Evolutionary conservation across 1,284 basidiomycete genomes (phyloP), one percentile per base, ranked within the genome.

Genomic region (Boletus smithii): DNA sequence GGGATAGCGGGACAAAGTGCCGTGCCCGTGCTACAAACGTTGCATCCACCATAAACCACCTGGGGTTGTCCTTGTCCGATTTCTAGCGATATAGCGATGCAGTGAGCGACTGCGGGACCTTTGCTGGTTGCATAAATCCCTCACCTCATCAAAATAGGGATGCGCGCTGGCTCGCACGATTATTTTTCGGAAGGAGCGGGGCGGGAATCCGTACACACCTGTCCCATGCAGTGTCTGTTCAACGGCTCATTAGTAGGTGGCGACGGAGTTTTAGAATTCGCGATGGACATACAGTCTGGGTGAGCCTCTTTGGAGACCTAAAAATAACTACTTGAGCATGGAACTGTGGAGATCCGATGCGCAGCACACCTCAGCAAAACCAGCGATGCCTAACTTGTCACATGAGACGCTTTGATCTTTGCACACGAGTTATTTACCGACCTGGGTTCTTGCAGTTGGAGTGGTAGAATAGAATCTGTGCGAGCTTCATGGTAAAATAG

Each of bases 1-100:
- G 69, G 3, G 84, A 75, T 5, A 97, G 73, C 1, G 94, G 86
- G 3, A 97, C 80, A 52, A 92, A 88, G 68, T 95, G 73, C 8
- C 66, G 56, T 6, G 90, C 75, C 23, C 87, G 82, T 8, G 76
- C 68, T n/a, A 69, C 62, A 65, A 95, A 94, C 24, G 74, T 77
- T 29, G 92, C 76, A 58, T 92, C 86, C 42, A 94, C 86, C 90
- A 97, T 95, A 73, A 77, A 95, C 95, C 95, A 98, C 58, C 81
- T 91, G 1, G 95, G 95, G 8, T 79, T 72, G 1, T 79, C 75
- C 58, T 81, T 59, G 44, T 88, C 75, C 0, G 91, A 82, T 80
- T 95, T 95, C 77, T 89, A 55, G 32, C 24, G 11, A 35, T 17
- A 16, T 35, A 10, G 26, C 8, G 32, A 43, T 23, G 33, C 44